Percentiles rank a stretch among this genome's conserved stretches.
These are phyloP conservation scores for Byssothecium circinans DNA, from an alignment of 2,329 filamentous ascomycete species.

Conservation along the genomic window DNA sequence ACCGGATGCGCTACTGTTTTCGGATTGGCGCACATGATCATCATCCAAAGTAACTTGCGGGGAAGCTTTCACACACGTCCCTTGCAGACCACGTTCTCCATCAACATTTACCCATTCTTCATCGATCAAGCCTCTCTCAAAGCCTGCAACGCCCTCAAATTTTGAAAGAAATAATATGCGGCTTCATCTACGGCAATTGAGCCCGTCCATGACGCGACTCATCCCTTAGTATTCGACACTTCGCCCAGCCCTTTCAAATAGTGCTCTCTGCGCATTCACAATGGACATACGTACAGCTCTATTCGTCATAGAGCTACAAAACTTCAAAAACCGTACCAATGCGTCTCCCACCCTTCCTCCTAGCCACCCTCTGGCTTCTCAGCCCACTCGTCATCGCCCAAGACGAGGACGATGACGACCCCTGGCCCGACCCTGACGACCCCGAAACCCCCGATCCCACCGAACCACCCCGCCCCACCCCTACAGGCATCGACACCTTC, in stretches of 20 bases:
- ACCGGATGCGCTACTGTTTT: slow-evolving; percentile 6
- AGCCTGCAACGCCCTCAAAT: slow-evolving; percentile 1
- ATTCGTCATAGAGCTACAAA: background rate
- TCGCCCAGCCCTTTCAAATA: slow-evolving; percentile 8
- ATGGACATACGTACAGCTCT: background rate
- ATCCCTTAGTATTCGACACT: background rate
- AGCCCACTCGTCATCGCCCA: slow-evolving; percentile 3
- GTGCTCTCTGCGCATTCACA: background rate
- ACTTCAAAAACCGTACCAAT: slow-evolving; percentile 1
- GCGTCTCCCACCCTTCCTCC: slow-evolving; percentile 6
- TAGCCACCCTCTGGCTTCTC: slow-evolving; percentile 1
- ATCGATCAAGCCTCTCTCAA: slow-evolving; percentile 9
- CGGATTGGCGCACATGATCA: slow-evolving; percentile 5
- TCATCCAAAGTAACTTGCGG: slow-evolving; percentile 11
- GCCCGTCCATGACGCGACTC: background rate
- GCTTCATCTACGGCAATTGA: slow-evolving; percentile 16
- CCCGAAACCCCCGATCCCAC: slow-evolving; percentile 4
- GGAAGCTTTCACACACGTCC: slow-evolving; percentile 8
- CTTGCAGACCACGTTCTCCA: slow-evolving; percentile 2
- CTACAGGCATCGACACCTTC: slow-evolving; percentile 20
- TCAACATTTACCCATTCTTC: slow-evolving; percentile 10
- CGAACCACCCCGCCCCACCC: slow-evolving; percentile 13
- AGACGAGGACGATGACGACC: slow-evolving; percentile 2
- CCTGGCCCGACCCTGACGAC: slow-evolving; percentile 4
- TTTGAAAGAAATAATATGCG: too few relatives aligned